Evolutionary conservation across 768 basidiomycete species (phyloP).

Genomic region (Auriculariales sp.): DNA sequence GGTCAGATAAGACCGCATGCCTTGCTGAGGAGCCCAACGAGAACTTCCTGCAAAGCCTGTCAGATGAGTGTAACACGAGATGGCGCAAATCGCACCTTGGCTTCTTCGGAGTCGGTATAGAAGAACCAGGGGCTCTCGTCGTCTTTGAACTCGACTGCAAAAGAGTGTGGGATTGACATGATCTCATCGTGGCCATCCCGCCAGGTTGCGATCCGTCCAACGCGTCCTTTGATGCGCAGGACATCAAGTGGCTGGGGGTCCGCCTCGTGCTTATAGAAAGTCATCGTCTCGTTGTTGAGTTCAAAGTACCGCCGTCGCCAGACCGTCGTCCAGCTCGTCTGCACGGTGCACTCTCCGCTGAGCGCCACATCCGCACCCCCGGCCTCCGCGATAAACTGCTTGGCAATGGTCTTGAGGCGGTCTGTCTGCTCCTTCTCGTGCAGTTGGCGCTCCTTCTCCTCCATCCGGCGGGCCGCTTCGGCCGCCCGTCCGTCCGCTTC

Average conservation of each 20-base stretch:
- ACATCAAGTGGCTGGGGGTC: constrained; percentile 15
- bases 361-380: constrained; percentile 21
- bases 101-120: constrained; percentile 16
- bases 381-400: constrained; percentile 24
- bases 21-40: constrained; percentile 1
- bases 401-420: constrained; percentile 26
- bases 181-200: constrained; percentile 54
- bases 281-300: constrained; percentile 30
- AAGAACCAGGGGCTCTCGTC: constrained; percentile 34
- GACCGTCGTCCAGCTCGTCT: constrained; percentile 33
- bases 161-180: constrained; percentile 49
- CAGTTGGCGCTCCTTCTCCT: constrained; percentile 34
- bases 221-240: constrained; percentile 26
- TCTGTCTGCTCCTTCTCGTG: constrained; percentile 38
- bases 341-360: constrained; percentile 49
- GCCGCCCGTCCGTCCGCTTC: constrained; percentile 7
- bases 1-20: not conserved
- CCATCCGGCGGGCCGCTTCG: constrained; percentile 29
- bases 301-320: constrained; percentile 58
- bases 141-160: constrained; percentile 45
- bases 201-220: constrained; percentile 39
- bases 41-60: not conserved
- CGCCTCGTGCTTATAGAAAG: constrained; percentile 36
- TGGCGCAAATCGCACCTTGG: constrained; percentile 1
- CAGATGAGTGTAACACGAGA: not conserved